These are phyloP conservation scores for Asterophora lycoperdoides DNA, from an alignment of 768 basidiomycete species.

Conservation along the genomic window DNA sequence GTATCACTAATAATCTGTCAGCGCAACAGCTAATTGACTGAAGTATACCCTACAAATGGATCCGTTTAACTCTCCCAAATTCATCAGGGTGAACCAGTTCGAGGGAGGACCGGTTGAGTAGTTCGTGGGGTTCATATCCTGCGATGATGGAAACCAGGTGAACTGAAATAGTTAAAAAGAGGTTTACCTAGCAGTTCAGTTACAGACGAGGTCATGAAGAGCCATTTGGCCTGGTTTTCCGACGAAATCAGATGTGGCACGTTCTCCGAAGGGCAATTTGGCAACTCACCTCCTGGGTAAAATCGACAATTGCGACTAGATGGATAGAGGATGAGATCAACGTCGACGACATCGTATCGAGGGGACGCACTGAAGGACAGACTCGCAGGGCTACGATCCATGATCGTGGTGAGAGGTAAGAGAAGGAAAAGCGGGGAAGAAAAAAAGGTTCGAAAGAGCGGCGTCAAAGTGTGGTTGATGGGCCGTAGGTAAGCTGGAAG, in stretches of 20 bases:
- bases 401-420: constrained; percentile 19
- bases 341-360: constrained; percentile 8
- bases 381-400: constrained; percentile 50
- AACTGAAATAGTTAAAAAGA: not conserved
- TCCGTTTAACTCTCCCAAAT: constrained; percentile 54
- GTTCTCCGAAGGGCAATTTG: constrained; percentile 1
- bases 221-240: constrained; percentile 52
- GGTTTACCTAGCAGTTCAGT: constrained; percentile 56
- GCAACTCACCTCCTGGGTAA: constrained; percentile 58
- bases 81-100: constrained; percentile 83
- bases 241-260: constrained; percentile 12
- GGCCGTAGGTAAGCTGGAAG: constrained; percentile 13
- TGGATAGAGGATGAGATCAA: constrained; percentile 1
- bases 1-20: constrained; percentile 50
- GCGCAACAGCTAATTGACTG: not conserved
- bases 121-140: constrained; percentile 75
- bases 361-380: constrained; percentile 71
- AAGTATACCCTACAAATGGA: constrained; percentile 57
- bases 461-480: constrained; percentile 10
- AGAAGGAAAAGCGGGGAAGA: constrained; percentile 6
- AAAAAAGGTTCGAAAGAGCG: constrained; percentile 12
- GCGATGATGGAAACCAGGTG: not conserved
- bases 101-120: constrained; percentile 63
- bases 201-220: constrained; percentile 64
- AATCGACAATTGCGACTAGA: constrained; percentile 77